phyloP scores from a whole-genome alignment of 495 filamentous ascomycete species.

The Beverwykella pulmonaria region DNA sequence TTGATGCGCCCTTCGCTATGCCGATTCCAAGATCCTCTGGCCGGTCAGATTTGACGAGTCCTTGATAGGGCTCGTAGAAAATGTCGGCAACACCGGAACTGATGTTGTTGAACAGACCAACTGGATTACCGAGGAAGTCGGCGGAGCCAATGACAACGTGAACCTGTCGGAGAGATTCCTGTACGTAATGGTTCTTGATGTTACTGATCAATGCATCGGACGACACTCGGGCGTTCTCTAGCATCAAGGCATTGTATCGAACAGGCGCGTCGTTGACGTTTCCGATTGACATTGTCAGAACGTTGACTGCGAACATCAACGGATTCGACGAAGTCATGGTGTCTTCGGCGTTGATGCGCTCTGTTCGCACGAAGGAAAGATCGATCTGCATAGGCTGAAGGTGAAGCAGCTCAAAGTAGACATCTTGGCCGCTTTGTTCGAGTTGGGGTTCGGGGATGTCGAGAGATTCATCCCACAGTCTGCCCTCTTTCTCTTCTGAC shows the following conservation, averaged over 20 bases:
- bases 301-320: slow-evolving; percentile 96
- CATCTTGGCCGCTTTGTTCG: slow-evolving; percentile 80
- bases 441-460: slow-evolving; percentile 91
- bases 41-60: slow-evolving; percentile 90
- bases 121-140: slow-evolving; percentile 97
- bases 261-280: slow-evolving; percentile 98
- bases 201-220: slow-evolving; percentile 79
- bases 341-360: slow-evolving; percentile 94
- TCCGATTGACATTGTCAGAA: slow-evolving; percentile 98
- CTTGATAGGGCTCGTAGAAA: slow-evolving; percentile 99
- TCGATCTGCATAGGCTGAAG: slow-evolving; percentile 98
- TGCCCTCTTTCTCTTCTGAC: slow-evolving; percentile 79
- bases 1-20: slow-evolving; percentile 93
- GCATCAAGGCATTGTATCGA: slow-evolving; percentile 85
- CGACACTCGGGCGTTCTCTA: slow-evolving; percentile 94
- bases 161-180: slow-evolving; percentile 91
- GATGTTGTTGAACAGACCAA: slow-evolving; percentile 97
- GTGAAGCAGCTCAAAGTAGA: slow-evolving; percentile 96
- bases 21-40: slow-evolving; percentile 93
- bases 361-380: slow-evolving; percentile 94
- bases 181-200: slow-evolving; percentile 89
- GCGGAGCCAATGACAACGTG: slow-evolving; percentile 96
- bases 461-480: slow-evolving; percentile 82
- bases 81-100: slow-evolving; percentile 95
- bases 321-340: slow-evolving; percentile 85